Base-by-base conservation (phyloP, 768 basidiomycete genomes). In the Russula earlei region DNA sequence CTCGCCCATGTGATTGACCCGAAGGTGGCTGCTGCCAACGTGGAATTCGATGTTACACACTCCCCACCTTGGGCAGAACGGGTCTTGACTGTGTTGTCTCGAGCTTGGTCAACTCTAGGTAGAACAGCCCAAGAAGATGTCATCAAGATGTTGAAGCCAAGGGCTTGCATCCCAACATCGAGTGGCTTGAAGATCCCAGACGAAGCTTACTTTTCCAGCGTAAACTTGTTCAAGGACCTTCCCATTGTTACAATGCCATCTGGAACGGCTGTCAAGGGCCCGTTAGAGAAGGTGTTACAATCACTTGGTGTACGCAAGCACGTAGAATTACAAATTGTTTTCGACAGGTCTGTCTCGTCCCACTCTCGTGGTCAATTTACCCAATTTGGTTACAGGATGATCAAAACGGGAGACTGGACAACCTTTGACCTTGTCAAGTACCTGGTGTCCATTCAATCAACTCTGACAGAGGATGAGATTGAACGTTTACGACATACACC, bases 281-380 rank as follows among this genome's bases (percentile, higher is more conserved):
- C 74, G 5, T 66, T 91, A 61, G 91, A 94, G 66, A 84, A 80
- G 60, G 67, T 91, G 3, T 69, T 92, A 6, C 72, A 79, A 27
- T 78, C 77, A 2, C 71, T 97, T 0, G 95, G 92, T 11, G 90
- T 97, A 11, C 80, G 91, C 17, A 90, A 83, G 66, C 92, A 94
- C 60, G 91, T 97, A 7, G 89, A 97, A 57, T 75, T 97, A 2
- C 93, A 97, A 67, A 74, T 96, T 3, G 78, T 99, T n/a, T 99
- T 99, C 66, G 81, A 86, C 52, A 77, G 93, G 84, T 88, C 51
- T 47, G 74, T 9, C 40, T 15, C 42, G 11, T 31, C 22, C 42
- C 17, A 34, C 20, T 34, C 22, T 22, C 2, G 15, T 31, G 15
- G 38, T 58, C 17, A 4, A 31, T 17, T 19, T 11, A 2, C 36